phyloP scores from a whole-genome alignment of 306 rosid species.

The Cicer yamashitae region DNA sequence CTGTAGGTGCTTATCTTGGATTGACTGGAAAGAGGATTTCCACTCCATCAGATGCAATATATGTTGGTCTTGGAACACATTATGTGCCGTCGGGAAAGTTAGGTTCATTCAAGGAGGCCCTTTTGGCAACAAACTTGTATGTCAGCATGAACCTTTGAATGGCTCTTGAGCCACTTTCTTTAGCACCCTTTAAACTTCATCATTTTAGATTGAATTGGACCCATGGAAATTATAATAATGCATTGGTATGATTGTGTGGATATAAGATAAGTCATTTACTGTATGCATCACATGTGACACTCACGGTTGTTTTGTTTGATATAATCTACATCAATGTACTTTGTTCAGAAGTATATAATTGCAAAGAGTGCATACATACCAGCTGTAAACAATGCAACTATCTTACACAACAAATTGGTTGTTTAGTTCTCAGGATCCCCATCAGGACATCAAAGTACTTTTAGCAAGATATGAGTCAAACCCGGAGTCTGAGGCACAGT shows the following conservation, averaged over 20 bases:
- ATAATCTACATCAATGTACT: conserved; percentile 25
- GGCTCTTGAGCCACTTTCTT: conserved; percentile 4
- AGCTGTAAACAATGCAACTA: conserved; percentile 2
- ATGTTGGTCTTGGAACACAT: conserved; percentile 90
- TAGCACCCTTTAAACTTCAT: conserved; percentile 26
- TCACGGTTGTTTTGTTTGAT: conserved; percentile 22
- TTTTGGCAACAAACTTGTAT: conserved; percentile 80
- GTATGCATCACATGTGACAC: background rate
- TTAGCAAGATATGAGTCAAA: conserved; percentile 70
- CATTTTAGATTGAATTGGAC: conserved; percentile 24
- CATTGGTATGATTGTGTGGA: background rate
- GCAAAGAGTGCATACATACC: conserved; percentile 14
- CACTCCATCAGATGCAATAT: conserved; percentile 88
- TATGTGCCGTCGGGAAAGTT: conserved; percentile 88
- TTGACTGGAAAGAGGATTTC: conserved; percentile 91
- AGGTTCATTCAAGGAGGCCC: conserved; percentile 81
- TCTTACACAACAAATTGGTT: conserved; percentile 45
- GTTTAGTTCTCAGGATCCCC: conserved; percentile 84
- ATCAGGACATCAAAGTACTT: conserved; percentile 72
- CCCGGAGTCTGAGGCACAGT: conserved; percentile 77
- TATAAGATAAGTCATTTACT: conserved; percentile 20
- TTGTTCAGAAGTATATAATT: conserved; percentile 14
- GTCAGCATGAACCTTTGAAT: conserved; percentile 45
- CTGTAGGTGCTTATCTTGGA: conserved; percentile 92
- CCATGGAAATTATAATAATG: conserved; percentile 20